Conservation (phyloP, 2,329 filamentous ascomycete species). For the Mycosphaerella arachidis region DNA sequence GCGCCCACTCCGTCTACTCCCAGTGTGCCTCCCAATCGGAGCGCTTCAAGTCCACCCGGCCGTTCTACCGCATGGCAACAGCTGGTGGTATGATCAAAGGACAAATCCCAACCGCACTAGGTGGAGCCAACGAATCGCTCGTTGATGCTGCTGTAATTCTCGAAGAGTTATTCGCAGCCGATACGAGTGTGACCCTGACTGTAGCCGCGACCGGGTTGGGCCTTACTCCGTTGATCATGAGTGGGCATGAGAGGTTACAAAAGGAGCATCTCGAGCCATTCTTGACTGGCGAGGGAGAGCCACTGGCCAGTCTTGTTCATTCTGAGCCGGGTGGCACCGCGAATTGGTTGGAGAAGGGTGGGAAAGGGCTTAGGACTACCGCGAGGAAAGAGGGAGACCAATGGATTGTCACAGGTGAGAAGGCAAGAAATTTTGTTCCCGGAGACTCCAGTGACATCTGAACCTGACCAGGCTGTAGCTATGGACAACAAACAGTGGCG, state of each 20-base stretch:
- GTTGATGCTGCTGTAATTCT: conserved; percentile 49
- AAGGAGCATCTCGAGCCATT: conserved; percentile 41
- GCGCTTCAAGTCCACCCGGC: conserved; percentile 47
- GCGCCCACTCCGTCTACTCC: conserved; percentile 27
- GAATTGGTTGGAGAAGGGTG: conserved; percentile 51
- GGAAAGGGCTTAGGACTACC: conserved; percentile 46
- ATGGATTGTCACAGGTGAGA: conserved; percentile 53
- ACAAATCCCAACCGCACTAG: conserved; percentile 44
- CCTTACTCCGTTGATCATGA: conserved; percentile 48
- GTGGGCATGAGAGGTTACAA: conserved; percentile 38
- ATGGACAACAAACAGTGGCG: conserved; percentile 53
- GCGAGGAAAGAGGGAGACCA: conserved; percentile 47
- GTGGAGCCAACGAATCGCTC: conserved; percentile 44
- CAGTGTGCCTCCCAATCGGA: conserved; percentile 26
- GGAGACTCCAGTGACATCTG: not conserved
- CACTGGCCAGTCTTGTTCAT: conserved; percentile 49
- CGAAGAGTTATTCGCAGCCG: conserved; percentile 52
- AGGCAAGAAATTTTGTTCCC: conserved; percentile 33
- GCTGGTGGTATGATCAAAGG: conserved; percentile 45
- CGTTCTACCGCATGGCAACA: conserved; percentile 45
- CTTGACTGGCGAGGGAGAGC: conserved; percentile 34
- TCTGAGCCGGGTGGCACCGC: conserved; percentile 51
- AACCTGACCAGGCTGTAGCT: conserved; percentile 32
- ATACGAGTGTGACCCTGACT: conserved; percentile 48
- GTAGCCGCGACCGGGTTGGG: conserved; percentile 52